Evolutionary conservation across 2,329 filamentous ascomycete species (phyloP).

Genomic region (Calonectria leucothoes): DNA sequence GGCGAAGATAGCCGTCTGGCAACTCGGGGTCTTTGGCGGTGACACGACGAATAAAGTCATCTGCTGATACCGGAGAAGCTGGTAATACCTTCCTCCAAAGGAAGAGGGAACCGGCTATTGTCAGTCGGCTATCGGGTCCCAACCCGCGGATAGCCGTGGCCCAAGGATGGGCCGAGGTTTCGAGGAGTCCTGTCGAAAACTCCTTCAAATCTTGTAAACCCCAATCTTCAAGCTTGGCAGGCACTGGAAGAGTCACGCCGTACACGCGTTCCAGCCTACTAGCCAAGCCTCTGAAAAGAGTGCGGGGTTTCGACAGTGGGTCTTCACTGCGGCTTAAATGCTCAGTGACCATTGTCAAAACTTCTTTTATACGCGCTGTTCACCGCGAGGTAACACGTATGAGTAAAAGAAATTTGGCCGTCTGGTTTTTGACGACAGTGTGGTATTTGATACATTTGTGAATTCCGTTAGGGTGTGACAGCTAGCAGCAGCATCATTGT

Average conservation of each 20-base stretch:
- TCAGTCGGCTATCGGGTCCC: neutral
- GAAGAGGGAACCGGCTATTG: neutral
- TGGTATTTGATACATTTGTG: neutral
- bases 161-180: neutral
- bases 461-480: too few species aligned
- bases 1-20: neutral
- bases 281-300: neutral
- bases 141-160: neutral
- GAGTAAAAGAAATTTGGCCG: neutral
- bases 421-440: neutral
- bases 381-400: neutral
- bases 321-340: neutral
- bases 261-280: neutral
- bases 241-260: neutral
- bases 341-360: neutral
- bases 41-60: neutral
- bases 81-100: neutral
- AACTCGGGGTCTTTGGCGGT: neutral
- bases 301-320: neutral
- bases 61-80: neutral
- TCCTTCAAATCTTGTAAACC: neutral
- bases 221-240: neutral
- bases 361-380: neutral
- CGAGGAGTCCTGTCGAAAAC: neutral
- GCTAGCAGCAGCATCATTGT: too few species aligned